Evolutionary conservation across 345 rosid species (phyloP), one percentile per base, ranked within the genome.

Genomic region (Heritiera fomes): DNA sequence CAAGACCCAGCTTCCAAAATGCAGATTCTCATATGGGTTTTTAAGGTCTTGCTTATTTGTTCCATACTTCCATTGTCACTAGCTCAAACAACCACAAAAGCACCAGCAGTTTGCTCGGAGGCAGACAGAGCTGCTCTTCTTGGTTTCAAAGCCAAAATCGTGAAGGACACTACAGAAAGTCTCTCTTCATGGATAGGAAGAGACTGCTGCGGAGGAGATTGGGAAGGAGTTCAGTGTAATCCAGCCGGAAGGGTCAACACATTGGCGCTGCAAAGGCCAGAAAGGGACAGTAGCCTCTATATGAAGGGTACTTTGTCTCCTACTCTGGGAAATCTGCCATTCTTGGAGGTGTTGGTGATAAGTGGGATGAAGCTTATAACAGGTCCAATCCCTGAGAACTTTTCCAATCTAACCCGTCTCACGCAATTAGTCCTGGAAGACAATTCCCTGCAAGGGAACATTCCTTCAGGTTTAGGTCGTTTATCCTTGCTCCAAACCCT

Each of bases 201-300:
- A 66, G 91, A 91, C 53, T 95, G 98, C 86, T 92, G 97, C 43
- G 83, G 85, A 60, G 97, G 93, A 70, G 97, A 91, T 40, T 95
- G 99, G 99, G 98, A 90, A 77, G 99, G 98, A 65, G 93, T 95
- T 75, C 85, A 82, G 78, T 95, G 99, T 77, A 84, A 89, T 78
- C 82, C 87, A 1, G 87, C 93, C 0, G 98, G 98, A 15, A 87
- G 90, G 80, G 97, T 95, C 81, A 86, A 90, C 66, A 34, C 41
- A 7, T 81, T 95, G 86, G 85, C 83, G 49, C 75, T 95, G 75
- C 90, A 77, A 83, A 84, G 84, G 40, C 77, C 93, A 0, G 85
- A 75, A 0, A 87, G 83, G 56, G 97, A 89, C 47, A 79, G 79
- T 61, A 75, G 77, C 59, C 56, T 84, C 63, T 93, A 88, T 86